Base-by-base conservation (phyloP, 2,329 filamentous ascomycete species). In the Monosporascus ibericus region DNA sequence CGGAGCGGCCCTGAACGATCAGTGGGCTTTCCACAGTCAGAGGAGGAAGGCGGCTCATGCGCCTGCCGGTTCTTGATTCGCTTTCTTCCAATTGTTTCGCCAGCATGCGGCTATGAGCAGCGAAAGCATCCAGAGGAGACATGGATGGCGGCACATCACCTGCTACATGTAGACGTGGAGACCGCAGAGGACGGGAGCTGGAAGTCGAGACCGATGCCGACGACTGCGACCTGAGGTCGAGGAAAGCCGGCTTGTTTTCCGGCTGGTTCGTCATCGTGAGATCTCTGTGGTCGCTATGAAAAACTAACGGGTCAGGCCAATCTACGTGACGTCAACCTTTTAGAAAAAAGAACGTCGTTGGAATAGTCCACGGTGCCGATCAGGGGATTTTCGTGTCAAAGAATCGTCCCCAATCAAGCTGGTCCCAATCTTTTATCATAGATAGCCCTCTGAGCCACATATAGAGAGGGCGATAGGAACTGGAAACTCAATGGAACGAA, bases 121-220 rank as follows among this genome's bases (percentile, higher is more conserved):
- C 92, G 67, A 99, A 95, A 47, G 92, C 92, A 77, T 99, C 94
- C 58, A 99, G 81, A 11, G 94, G 94, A 7, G 94, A 97, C 52
- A 97, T 79, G 49, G 94, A 88, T 5, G 94, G 94, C 20, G 94
- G 92, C 1, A 88, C 81, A 62, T 92, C 88, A 56, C 89, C 89
- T 52, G 87, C 87, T 52, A 88, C 78, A 69, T 91, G 87, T 54
- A 90, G 74, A 56, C 87, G 85, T 42, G 88, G 87, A n/a, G 88
- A 91, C 58, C 79, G 77, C 36, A 86, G 70, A n/a, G 82, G 79
- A 51, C 77, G 78, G 18, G 78, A 75, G 50, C 75, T 65, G 11
- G 72, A 61, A 48, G 73, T 73, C 22, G 65, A 58, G 51, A 70
- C 68, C 17, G 80, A 81, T 25, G 75, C 71, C 49, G 78, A 73